Evolutionary conservation across 345 rosid genomes (phyloP), one percentile per base, ranked within the genome.

Genomic region (Hirschfeldia incana): DNA sequence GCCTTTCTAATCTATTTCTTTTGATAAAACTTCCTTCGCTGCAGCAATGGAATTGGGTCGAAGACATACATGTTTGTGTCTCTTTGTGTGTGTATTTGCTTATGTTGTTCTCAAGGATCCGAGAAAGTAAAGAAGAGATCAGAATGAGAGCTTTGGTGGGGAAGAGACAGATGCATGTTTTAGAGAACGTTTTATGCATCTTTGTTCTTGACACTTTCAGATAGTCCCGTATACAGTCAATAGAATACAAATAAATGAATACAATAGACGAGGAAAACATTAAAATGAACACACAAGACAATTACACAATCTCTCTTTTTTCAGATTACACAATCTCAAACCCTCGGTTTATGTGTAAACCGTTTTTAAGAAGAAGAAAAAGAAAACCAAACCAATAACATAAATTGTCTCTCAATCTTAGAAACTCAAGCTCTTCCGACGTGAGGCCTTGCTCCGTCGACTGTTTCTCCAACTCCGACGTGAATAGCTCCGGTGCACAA

Each of bases 401-500:
- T 49, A 49, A 49, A 4, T 55, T 6, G 57, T 57, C 10, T 57
- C 21, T 16, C 9, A 34, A 3, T 70, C 1, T 33, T 1, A 49
- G 60, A 73, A 75, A 72, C 66, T 88, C 86, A 88, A 69, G 73
- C 83, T 63, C 85, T 72, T 16, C 85, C 82, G 3, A 9, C 69
- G 5, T 2, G 81, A 30, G 26, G 67, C 11, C 51, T 81, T 26
- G 17, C 37, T 9, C 21, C 72, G 13, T 42, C 13, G 33, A 73
- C 37, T 10, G 79, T 79, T 4, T 84, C 86, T 73, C 79, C 85
- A 70, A 83, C 84, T 30, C 87, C 89, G 29, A 34, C 86, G 64
- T 87, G 93, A 75, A 91, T 82, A 28, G 89, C 90, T 15, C 84
- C 91, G 5, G 90, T 85, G 87, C 92, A 90, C 66, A 91, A 46